Evolutionary conservation across 208 protist species (phyloP), one percentile per base, ranked within the genome.

Genomic region (Blastocrithidia nonstop): DNA sequence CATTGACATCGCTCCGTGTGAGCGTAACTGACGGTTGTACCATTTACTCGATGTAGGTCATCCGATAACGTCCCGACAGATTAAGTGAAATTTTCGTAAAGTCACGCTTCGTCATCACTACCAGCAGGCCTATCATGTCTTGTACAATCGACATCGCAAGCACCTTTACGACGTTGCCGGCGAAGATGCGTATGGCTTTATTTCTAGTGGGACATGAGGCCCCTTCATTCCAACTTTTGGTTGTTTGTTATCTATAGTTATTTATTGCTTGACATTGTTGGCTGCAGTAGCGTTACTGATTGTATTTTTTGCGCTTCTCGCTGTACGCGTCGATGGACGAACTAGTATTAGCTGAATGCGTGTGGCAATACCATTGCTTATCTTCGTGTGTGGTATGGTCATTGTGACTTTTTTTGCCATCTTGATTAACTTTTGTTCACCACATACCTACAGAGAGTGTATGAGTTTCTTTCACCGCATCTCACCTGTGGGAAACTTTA

Each of bases 21-120:
- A n/a, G n/a, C n/a, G n/a, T n/a, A 75, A 92, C 65, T 88, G 78
- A 76, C 49, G 83, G 22, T 55, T 92, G 15, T 92, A 92, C 64
- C 60, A 84, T 50, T 62, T 92, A 9, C 64, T 92, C 11, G 78
- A 88, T 44, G 50, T 92, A 25, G 52, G 72, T 20, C 57, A 66
- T 3, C 76, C 77, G 5, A 63, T 70, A 4, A 84, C 78, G 8
- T 37, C 78, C 9, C 79, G 75, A 24, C 71, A 87, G 51, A 66
- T 92, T 19, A 83, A 88, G 48, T 86, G 71, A 71, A 78, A 63
- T 36, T 85, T 88, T 42, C 65, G 78, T 49, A 92, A 88, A 44
- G 69, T 85, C 1, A 85, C 83, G 6, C 59, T 92, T 35, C 83
- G 83, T 21, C 71, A 85, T 54, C 83, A 88, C 48, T 92, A 83